Base-by-base conservation (phyloP, 192 early-diverging fungal species). In the Backusella sp. region DNA sequence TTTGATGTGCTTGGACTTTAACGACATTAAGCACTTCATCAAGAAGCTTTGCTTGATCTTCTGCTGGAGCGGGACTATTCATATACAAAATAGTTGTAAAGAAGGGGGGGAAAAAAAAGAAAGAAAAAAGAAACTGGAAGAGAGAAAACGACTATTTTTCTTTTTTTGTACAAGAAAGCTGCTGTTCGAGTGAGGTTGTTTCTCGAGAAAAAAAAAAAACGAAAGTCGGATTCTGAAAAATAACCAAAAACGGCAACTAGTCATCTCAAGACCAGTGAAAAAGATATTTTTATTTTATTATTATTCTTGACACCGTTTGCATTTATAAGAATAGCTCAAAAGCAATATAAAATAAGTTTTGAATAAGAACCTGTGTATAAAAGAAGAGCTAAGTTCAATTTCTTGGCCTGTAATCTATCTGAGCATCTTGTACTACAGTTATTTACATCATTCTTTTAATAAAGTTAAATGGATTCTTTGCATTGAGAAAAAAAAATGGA, bases 1-100 rank as follows among this genome's bases (percentile, higher is more conserved):
- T 98, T 79, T 97, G 96, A 80, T 93, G 94, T 17, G 93, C 91
- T 76, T 99, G 96, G 39, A 94, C 88, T 86, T 97, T 99, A 82
- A 99, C 96, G 1, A 96, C 92, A 81, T 86, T 89, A 34, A 98
- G 82, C 17, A 96, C 93, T 42, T 99, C 98, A 73, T 98, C 95
- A n/a, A 99, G 89, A 65, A 98, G 85, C 84, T 95, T 96, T 67
- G 87, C 80, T 86, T 99, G 98, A 86, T 97, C 94, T 73, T 95
- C 94, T 41, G 81, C 70, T n/a, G 87, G 81, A 67, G 84, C 82
- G 42, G 85, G 81, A 53, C 76, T 76, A 39, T 73, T 80, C 56
- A 62, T 62, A 28, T 62, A 49, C 6, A 49, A 49, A 49, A 19
- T 44, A 44, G 12, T 44, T 49, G 7, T 49, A 62, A 12, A 62